These are phyloP conservation scores for Nephromyces sp. DNA, from an alignment of 169 alveolate genomes.

Conservation along the genomic window DNA sequence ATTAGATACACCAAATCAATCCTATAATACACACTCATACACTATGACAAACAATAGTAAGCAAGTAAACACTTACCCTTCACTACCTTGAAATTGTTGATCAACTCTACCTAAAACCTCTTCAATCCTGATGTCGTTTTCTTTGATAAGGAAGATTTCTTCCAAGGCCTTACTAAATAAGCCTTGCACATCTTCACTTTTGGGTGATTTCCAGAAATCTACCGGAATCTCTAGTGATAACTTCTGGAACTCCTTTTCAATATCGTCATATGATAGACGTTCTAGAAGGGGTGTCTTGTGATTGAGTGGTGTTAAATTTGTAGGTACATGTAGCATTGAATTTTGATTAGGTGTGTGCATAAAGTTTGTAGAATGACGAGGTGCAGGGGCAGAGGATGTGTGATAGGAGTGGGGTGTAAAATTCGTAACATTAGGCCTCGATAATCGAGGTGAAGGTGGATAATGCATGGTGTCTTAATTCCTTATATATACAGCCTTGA, in stretches of 20 bases:
- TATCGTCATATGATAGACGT: background rate
- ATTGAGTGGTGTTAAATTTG: too few relatives aligned
- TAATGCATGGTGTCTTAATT: too few relatives aligned
- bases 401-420: too few relatives aligned
- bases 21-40: background rate
- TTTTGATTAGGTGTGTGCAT: too few relatives aligned
- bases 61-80: background rate
- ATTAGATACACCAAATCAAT: too few relatives aligned
- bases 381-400: too few relatives aligned
- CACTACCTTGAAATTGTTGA: background rate
- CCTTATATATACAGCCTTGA: too few relatives aligned
- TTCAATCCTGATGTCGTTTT: conserved; percentile 10
- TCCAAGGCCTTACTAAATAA: conserved; percentile 14
- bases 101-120: conserved; percentile 9
- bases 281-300: too few relatives aligned
- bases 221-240: background rate
- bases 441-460: too few relatives aligned
- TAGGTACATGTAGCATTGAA: too few relatives aligned
- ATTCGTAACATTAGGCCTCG: too few relatives aligned
- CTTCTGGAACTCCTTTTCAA: background rate
- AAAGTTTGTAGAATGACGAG: too few relatives aligned
- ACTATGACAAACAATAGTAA: background rate
- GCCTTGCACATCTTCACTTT: conserved; percentile 11
- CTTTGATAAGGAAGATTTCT: conserved; percentile 2
- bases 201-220: background rate